These are phyloP conservation scores for Boletus coccyginus DNA, from an alignment of 768 basidiomycete genomes.

Conservation along the genomic window DNA sequence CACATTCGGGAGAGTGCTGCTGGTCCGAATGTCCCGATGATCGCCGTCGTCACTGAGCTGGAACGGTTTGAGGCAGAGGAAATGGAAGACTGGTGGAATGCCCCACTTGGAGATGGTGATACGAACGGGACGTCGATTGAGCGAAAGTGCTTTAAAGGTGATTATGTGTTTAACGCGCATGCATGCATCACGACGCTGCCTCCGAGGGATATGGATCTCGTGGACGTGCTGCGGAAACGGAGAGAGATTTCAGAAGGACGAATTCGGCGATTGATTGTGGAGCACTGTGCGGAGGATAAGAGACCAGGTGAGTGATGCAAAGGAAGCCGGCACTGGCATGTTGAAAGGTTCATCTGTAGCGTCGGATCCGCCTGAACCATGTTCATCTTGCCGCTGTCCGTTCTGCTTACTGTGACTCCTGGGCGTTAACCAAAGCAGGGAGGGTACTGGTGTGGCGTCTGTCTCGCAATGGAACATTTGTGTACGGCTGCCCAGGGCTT, in stretches of 20 bases:
- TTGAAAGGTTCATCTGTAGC: slow-evolving; percentile 8
- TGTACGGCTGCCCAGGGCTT: background rate
- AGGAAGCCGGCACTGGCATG: background rate
- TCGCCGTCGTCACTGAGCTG: slow-evolving; percentile 27
- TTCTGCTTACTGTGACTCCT: background rate
- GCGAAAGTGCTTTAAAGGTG: slow-evolving; percentile 6
- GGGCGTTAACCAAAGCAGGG: too few species aligned
- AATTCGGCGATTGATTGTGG: slow-evolving; percentile 13
- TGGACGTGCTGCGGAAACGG: slow-evolving; percentile 12
- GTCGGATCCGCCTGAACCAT: background rate
- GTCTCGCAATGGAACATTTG: background rate
- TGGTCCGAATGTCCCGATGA: slow-evolving; percentile 10
- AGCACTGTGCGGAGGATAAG: slow-evolving; percentile 7
- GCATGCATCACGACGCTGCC: slow-evolving; percentile 39
- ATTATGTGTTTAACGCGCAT: slow-evolving; percentile 32
- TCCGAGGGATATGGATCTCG: slow-evolving; percentile 10
- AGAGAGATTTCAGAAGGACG: slow-evolving; percentile 17
- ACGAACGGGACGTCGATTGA: slow-evolving; percentile 33
- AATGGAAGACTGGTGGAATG: slow-evolving; percentile 35
- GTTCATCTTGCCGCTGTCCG: background rate
- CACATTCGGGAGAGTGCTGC: slow-evolving; percentile 1
- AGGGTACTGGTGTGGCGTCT: background rate
- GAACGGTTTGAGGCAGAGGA: slow-evolving; percentile 15
- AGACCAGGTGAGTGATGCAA: slow-evolving; percentile 12
- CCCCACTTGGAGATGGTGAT: background rate